A percentile compares a stretch with the other conserved stretches of the same genome.
Evolutionary conservation across 2,329 filamentous ascomycete species (phyloP).

Genomic region (Tolypocladium tundrense): DNA sequence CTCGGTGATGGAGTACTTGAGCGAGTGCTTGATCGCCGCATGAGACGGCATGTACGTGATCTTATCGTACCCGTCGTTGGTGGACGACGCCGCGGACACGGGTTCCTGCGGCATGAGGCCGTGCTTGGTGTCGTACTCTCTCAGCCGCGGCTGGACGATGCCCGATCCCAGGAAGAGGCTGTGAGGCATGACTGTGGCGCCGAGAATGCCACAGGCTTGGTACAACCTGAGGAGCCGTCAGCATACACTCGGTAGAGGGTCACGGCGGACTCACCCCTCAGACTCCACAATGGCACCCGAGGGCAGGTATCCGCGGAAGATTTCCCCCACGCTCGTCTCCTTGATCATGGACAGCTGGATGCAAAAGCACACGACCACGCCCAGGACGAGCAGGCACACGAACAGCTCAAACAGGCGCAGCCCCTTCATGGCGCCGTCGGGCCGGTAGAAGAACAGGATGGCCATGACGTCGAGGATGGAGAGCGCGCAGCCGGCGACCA

Average conservation of each 20-base stretch:
- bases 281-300: constrained; percentile 47
- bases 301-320: constrained; percentile 56
- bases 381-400: constrained; percentile 53
- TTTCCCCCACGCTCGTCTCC: constrained; percentile 42
- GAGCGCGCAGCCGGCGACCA: constrained; percentile 58
- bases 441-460: constrained; percentile 56
- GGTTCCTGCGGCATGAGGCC: constrained; percentile 36
- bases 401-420: constrained; percentile 55
- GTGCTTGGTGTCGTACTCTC: constrained; percentile 49
- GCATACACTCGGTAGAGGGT: not conserved
- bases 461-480: constrained; percentile 59
- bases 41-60: constrained; percentile 61
- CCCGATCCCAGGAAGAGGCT: constrained; percentile 59
- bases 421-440: constrained; percentile 46
- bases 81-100: constrained; percentile 5
- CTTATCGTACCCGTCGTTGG: constrained; percentile 28
- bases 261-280: constrained; percentile 29
- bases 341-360: constrained; percentile 56
- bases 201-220: constrained; percentile 66
- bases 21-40: constrained; percentile 60
- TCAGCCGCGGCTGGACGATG: constrained; percentile 56
- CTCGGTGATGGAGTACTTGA: constrained; percentile 65
- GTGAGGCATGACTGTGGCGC: constrained; percentile 66
- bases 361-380: constrained; percentile 60
- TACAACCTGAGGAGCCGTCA: constrained; percentile 30